Percentiles rank a stretch among this genome's conserved stretches.
phyloP scores from a whole-genome alignment of 331 rosid species.

The Prunus yedoensis region DNA sequence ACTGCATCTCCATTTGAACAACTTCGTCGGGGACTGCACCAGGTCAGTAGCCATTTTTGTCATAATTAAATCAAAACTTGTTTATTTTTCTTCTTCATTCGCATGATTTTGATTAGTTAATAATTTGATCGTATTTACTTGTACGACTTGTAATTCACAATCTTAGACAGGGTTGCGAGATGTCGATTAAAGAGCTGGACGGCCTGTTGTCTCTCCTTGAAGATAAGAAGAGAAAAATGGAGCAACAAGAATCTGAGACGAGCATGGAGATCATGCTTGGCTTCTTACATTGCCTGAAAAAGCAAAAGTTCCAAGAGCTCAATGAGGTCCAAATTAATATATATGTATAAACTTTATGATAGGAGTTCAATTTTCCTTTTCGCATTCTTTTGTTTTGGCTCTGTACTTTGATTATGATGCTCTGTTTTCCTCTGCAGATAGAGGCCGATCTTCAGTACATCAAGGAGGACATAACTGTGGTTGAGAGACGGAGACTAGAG shows the following conservation, averaged over 20 bases:
- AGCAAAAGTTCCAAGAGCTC: slow-evolving; percentile 32
- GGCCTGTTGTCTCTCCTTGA: slow-evolving; percentile 25
- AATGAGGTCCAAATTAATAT: slow-evolving; percentile 18
- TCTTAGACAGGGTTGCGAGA: slow-evolving; percentile 36
- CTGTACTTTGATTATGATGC: not conserved
- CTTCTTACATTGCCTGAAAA: slow-evolving; percentile 27
- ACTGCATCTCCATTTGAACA: slow-evolving; percentile 26
- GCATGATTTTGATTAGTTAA: not conserved
- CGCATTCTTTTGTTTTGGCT: not conserved
- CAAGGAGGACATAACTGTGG: slow-evolving; percentile 36
- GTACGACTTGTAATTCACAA: slow-evolving; percentile 6
- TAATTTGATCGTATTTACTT: not conserved
- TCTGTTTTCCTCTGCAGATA: slow-evolving; percentile 20
- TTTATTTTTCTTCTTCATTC: not conserved
- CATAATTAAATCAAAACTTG: not conserved
- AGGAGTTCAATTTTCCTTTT: not conserved
- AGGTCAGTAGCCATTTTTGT: slow-evolving; percentile 22
- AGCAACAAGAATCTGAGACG: slow-evolving; percentile 28
- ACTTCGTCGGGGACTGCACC: slow-evolving; percentile 25
- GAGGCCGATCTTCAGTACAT: slow-evolving; percentile 39
- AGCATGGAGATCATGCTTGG: slow-evolving; percentile 29
- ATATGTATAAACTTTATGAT: too few species aligned
- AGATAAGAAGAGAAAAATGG: slow-evolving; percentile 33
- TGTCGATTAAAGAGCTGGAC: slow-evolving; percentile 33
- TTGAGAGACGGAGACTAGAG: slow-evolving; percentile 40